A percentile compares a stretch with the other conserved stretches of the same genome.
phyloP scores from a whole-genome alignment of 2,329 filamentous ascomycete genomes.

The Huntiella savannae region DNA sequence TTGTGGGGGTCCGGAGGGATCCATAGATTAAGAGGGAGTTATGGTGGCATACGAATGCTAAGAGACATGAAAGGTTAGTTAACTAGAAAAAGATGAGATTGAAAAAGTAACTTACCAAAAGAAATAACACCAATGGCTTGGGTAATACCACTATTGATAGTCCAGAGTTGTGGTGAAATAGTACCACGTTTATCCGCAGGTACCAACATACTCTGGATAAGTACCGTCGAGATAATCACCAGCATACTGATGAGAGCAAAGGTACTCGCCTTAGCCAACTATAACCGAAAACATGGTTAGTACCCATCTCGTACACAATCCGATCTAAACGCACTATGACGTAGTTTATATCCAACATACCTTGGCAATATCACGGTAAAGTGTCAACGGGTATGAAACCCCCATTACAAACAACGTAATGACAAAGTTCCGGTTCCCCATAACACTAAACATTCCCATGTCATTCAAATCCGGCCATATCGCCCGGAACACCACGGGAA shows the following conservation, averaged over 20 bases:
- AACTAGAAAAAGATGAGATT: neutral
- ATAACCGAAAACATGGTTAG: conserved; percentile 11
- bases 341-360: conserved; percentile 24
- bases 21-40: conserved; percentile 97
- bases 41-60: conserved; percentile 59
- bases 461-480: conserved; percentile 58
- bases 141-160: conserved; percentile 76
- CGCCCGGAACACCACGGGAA: conserved; percentile 71
- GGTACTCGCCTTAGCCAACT: conserved; percentile 92
- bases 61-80: neutral
- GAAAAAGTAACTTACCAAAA: conserved; percentile 44
- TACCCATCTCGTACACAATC: neutral
- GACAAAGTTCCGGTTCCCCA: conserved; percentile 63
- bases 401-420: conserved; percentile 78
- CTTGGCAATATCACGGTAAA: conserved; percentile 96
- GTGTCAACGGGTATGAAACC: conserved; percentile 73
- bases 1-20: conserved; percentile 78
- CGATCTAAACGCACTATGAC: neutral
- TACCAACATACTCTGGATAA: conserved; percentile 64
- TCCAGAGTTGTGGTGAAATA: conserved; percentile 48
- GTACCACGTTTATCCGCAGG: conserved; percentile 53
- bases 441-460: conserved; percentile 59
- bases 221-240: conserved; percentile 71
- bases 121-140: conserved; percentile 96
- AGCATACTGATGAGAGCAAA: conserved; percentile 84